phyloP scores from a whole-genome alignment of 805 yeast genomes.

The Zygosaccharomyces bailii region DNA sequence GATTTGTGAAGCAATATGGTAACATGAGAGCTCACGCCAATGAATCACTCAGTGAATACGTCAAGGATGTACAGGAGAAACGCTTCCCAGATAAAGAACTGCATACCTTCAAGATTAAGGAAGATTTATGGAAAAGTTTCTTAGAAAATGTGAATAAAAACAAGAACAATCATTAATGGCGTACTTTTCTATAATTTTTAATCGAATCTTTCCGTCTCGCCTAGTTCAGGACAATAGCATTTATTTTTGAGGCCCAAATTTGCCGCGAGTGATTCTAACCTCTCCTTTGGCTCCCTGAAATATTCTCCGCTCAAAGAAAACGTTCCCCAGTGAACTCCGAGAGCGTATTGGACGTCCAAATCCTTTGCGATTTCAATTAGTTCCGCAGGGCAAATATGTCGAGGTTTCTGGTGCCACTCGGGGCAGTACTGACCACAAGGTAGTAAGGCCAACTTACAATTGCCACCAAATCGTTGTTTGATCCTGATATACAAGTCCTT shows the following conservation, averaged over 20 bases:
- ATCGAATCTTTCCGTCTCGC: slow-evolving; percentile 57
- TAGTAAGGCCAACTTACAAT: slow-evolving; percentile 61
- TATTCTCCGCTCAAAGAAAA: slow-evolving; percentile 86
- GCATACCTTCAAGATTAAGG: slow-evolving; percentile 69
- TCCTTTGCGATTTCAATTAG: slow-evolving; percentile 64
- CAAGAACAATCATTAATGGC: not conserved
- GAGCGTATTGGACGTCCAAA: slow-evolving; percentile 55
- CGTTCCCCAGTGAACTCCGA: slow-evolving; percentile 97
- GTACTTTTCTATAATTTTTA: not conserved
- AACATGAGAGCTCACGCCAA: slow-evolving; percentile 48
- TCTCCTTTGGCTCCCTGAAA: slow-evolving; percentile 73
- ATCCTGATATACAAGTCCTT: slow-evolving; percentile 67
- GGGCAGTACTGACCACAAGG: slow-evolving; percentile 97
- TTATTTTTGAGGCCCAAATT: slow-evolving; percentile 34
- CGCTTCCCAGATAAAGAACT: slow-evolving; percentile 57
- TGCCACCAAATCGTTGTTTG: slow-evolving; percentile 55
- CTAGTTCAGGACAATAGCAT: slow-evolving; percentile 67
- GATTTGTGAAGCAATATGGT: slow-evolving; percentile 72
- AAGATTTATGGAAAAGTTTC: slow-evolving; percentile 53
- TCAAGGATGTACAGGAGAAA: slow-evolving; percentile 51
- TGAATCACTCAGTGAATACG: slow-evolving; percentile 51
- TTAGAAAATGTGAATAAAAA: slow-evolving; percentile 7
- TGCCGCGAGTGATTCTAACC: slow-evolving; percentile 50
- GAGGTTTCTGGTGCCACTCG: slow-evolving; percentile 86
- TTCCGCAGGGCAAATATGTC: slow-evolving; percentile 83